Evolutionary conservation across 1,284 basidiomycete species (phyloP).

Genomic region (Anthracocystis setariae): DNA sequence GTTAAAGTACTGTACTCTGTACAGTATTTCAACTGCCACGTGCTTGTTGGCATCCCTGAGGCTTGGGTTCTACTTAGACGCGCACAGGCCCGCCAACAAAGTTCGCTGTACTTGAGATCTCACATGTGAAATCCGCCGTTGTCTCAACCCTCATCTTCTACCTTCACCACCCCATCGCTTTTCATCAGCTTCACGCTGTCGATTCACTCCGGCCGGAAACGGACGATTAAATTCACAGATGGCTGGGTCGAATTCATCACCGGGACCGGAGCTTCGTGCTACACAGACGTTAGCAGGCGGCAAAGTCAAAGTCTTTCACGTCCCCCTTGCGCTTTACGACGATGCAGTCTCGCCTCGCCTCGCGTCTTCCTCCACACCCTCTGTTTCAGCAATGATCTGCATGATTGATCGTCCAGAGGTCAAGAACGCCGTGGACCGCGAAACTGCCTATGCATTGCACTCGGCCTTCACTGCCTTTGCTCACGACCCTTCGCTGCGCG

Average conservation of each 20-base stretch:
- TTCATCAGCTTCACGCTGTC: no score
- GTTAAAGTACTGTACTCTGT: no score
- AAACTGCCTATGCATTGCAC: conserved; percentile 27
- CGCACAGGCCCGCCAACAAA: no score
- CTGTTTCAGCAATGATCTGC: conserved; percentile 33
- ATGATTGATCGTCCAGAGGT: conserved; percentile 24
- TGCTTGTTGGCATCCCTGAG: no score
- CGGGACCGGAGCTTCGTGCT: conserved; percentile 7
- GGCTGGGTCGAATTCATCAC: not conserved
- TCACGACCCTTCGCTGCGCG: conserved; percentile 15
- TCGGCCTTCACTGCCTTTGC: conserved; percentile 26
- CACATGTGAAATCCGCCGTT: no score
- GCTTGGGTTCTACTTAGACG: no score
- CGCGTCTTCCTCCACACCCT: not conserved
- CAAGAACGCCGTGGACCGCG: conserved; percentile 39
- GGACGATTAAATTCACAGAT: not conserved
- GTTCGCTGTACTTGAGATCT: no score
- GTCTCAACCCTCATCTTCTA: no score
- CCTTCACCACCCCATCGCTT: no score
- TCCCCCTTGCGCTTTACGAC: conserved; percentile 15
- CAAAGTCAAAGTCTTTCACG: conserved; percentile 35
- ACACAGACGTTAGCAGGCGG: conserved; percentile 17
- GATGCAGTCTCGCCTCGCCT: conserved; percentile 23
- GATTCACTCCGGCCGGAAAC: not conserved
- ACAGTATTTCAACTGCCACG: no score